phyloP scores from a whole-genome alignment of 2,329 filamentous ascomycete genomes.

The Calycina herbarum region DNA sequence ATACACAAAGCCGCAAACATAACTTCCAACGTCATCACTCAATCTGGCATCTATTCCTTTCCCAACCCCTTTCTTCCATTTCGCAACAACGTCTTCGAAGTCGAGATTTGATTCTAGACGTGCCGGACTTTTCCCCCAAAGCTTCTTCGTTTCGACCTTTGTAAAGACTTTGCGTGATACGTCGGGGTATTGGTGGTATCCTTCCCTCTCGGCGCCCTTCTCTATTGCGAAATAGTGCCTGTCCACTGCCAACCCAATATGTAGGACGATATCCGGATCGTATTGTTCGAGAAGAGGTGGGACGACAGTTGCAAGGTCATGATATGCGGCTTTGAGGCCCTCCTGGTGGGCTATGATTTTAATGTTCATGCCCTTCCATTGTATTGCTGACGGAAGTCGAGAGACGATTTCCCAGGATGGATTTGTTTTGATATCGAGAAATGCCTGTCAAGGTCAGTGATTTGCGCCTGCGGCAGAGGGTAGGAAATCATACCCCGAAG shows the following conservation, averaged over 20 bases:
- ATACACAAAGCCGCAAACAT: conserved; percentile 75
- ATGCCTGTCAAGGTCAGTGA: conserved; percentile 14
- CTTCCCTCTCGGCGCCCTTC: conserved; percentile 65
- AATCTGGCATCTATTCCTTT: conserved; percentile 17
- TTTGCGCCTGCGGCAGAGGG: neutral
- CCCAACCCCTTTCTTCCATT: conserved; percentile 13
- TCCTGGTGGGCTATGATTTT: conserved; percentile 58
- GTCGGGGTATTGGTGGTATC: conserved; percentile 55
- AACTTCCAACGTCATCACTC: conserved; percentile 63
- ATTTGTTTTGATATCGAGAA: conserved; percentile 53
- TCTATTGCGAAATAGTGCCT: conserved; percentile 43
- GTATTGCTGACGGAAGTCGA: conserved; percentile 61
- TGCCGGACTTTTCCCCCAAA: conserved; percentile 31
- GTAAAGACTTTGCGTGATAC: conserved; percentile 62
- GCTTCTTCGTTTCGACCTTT: conserved; percentile 49
- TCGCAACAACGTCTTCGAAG: conserved; percentile 18
- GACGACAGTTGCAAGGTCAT: conserved; percentile 59
- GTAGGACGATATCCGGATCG: conserved; percentile 65
- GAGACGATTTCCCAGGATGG: conserved; percentile 76
- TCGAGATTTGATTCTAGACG: conserved; percentile 18
- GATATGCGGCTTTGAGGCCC: conserved; percentile 70
- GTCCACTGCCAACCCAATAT: conserved; percentile 71
- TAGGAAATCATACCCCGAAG: conserved; percentile 50
- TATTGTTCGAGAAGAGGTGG: conserved; percentile 51
- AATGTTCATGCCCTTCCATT: conserved; percentile 41